Percentiles rank a stretch among this genome's conserved stretches.
Conservation (phyloP, 192 early-diverging fungal genomes). For the Backusella luteola region DNA sequence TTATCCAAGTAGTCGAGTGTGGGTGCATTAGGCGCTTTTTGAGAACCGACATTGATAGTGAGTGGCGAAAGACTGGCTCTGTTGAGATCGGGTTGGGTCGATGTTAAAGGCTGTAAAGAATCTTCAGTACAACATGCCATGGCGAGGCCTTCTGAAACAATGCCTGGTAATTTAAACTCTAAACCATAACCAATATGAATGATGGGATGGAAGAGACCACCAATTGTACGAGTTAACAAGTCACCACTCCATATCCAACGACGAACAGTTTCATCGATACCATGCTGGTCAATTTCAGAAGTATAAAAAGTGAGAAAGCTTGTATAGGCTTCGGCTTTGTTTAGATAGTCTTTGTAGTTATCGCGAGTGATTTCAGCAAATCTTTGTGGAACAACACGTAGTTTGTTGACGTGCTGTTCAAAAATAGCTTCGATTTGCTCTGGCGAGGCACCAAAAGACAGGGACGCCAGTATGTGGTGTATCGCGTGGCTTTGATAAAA, state of each 20-base stretch:
- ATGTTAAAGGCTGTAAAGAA: slow-evolving; percentile 18
- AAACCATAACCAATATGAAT: slow-evolving; percentile 61
- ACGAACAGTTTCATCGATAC: slow-evolving; percentile 35
- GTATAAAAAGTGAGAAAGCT: slow-evolving; percentile 50
- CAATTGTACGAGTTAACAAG: slow-evolving; percentile 41
- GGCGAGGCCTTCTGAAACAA: slow-evolving; percentile 50
- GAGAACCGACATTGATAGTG: neutral
- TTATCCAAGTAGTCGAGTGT: neutral
- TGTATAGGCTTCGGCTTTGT: slow-evolving; percentile 41
- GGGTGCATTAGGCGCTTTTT: neutral
- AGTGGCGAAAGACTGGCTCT: neutral
- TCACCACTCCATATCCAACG: slow-evolving; percentile 47
- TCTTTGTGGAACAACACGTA: slow-evolving; percentile 20
- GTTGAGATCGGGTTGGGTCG: neutral
- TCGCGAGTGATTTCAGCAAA: slow-evolving; percentile 34
- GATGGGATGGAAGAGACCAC: slow-evolving; percentile 55
- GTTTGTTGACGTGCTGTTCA: slow-evolving; percentile 35
- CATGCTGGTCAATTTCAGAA: slow-evolving; percentile 38
- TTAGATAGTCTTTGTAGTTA: slow-evolving; percentile 39
- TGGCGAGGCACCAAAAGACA: slow-evolving; percentile 47
- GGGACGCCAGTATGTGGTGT: slow-evolving; percentile 54
- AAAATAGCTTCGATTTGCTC: slow-evolving; percentile 52
- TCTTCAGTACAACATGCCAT: slow-evolving; percentile 42
- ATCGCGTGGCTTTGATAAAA: slow-evolving; percentile 37
- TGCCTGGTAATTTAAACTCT: slow-evolving; percentile 54